Percentiles rank a stretch among this genome's conserved stretches.
These are phyloP conservation scores for Rhodofomes roseus DNA, from an alignment of 1,284 basidiomycete species.

Conservation along the genomic window DNA sequence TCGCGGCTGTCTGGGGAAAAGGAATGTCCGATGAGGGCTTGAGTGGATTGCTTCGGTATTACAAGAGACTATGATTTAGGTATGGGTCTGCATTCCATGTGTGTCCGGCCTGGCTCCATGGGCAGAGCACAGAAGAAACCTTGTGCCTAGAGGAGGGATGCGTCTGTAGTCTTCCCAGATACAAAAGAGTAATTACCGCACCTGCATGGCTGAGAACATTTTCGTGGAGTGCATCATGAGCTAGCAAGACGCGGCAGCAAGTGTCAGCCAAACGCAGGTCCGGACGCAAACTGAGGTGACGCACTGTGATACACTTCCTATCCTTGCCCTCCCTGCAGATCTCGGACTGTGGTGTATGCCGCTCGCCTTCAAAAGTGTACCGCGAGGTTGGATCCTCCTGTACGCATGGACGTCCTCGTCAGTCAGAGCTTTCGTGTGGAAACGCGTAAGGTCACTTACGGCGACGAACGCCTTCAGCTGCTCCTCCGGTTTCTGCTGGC, in stretches of 20 bases:
- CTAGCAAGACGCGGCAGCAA: conserved; percentile 30
- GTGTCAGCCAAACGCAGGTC: background rate
- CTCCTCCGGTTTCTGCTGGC: conserved; percentile 20
- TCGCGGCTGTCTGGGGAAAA: background rate
- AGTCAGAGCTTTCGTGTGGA: background rate
- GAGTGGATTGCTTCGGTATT: background rate
- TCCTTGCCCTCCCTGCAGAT: conserved; percentile 54
- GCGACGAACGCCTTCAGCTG: conserved; percentile 28
- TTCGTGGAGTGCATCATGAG: conserved; percentile 64
- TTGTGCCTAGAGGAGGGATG: conserved; percentile 37
- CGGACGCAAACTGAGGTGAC: conserved; percentile 18
- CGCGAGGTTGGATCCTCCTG: conserved; percentile 47
- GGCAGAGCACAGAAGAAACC: conserved; percentile 77
- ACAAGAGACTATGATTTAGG: conserved; percentile 35
- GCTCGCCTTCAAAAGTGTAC: conserved; percentile 61
- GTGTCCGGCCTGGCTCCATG: conserved; percentile 65
- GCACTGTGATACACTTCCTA: conserved; percentile 61
- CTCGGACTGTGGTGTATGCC: conserved; percentile 56
- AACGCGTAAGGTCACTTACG: conserved; percentile 16
- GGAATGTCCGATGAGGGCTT: background rate
- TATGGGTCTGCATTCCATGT: conserved; percentile 73
- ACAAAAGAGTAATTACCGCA: conserved; percentile 24
- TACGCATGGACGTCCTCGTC: background rate
- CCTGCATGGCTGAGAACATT: conserved; percentile 79
- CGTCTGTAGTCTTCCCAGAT: background rate